Base-by-base conservation (phyloP, 1,139 yeast species). In the Hyphopichia pseudoburtonii region DNA sequence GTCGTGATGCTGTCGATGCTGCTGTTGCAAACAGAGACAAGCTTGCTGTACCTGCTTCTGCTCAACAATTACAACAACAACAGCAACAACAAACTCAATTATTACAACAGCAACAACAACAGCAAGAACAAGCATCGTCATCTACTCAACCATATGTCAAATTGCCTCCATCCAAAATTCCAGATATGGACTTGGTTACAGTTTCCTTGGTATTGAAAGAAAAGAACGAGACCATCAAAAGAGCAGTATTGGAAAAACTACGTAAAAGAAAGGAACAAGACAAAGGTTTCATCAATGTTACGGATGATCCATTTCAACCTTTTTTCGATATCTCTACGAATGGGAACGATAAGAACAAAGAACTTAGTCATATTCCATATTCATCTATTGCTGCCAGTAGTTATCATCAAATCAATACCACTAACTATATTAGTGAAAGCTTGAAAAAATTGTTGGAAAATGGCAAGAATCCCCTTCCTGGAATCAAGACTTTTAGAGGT, bases 241-340 rank as follows among this genome's bases (percentile, higher is more conserved):
- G 82, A 39, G 94, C 88, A 10, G 96, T 92, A 34, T 77, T 82
- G 47, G 95, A 87, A 48, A 86, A 87, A 57, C 71, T 92, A 57
- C 79, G 81, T 36, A 81, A 82, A 45, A 73, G 97, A 39, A 78
- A 77, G 41, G 79, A 78, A 37, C 79, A 75, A 39, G 97, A 92
- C 60, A 68, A 71, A 38, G 80, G 79, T 3, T 90, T 82, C 78
- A 76, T 86, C 47, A 92, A 92, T 54, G 73, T 86, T 39, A 87
- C 97, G 1, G 97, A 90, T 62, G 90, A 86, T 62, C 86, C 95
- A n/a, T 79, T 80, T 53, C 86, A 83, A 52, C 97, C 97, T n/a
- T 82, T 76, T 42, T 84, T 88, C 56, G 82, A 85, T 47, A 76
- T 88, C 41, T 73, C 82, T 14, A 66, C 73, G 10, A 71, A 78